Evolutionary conservation across 805 yeast species (phyloP).

Genomic region (Priceomyces carsonii): DNA sequence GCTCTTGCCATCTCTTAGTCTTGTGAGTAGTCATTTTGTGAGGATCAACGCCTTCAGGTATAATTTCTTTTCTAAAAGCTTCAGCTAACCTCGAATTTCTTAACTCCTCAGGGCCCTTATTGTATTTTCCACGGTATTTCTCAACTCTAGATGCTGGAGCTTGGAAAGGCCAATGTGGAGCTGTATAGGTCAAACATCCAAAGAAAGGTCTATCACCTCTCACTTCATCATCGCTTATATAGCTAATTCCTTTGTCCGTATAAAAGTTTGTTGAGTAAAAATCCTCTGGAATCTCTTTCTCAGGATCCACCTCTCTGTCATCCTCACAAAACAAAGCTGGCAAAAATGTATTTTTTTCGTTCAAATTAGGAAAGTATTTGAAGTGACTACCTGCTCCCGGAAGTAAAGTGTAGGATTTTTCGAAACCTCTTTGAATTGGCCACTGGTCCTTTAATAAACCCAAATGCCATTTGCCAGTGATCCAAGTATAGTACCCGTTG

Average conservation of each 20-base stretch:
- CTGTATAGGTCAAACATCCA: conserved; percentile 56
- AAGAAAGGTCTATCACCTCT: conserved; percentile 53
- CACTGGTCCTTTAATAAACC: conserved; percentile 49
- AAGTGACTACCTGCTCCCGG: conserved; percentile 62
- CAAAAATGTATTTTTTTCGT: conserved; percentile 33
- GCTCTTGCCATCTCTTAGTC: conserved; percentile 44
- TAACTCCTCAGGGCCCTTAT: conserved; percentile 49
- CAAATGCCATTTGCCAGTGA: conserved; percentile 64
- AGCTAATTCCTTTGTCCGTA: conserved; percentile 45
- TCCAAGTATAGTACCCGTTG: conserved; percentile 49
- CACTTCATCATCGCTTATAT: conserved; percentile 21
- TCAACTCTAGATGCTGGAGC: conserved; percentile 51
- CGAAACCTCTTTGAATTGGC: conserved; percentile 53
- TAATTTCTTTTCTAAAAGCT: conserved; percentile 47
- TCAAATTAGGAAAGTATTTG: conserved; percentile 41
- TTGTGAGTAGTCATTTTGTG: conserved; percentile 46
- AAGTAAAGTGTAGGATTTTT: conserved; percentile 47
- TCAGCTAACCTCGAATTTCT: conserved; percentile 37
- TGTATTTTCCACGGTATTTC: conserved; percentile 50
- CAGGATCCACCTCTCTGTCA: conserved; percentile 36
- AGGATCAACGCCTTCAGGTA: conserved; percentile 45
- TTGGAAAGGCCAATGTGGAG: conserved; percentile 70
- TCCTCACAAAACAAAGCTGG: conserved; percentile 42
- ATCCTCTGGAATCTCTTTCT: conserved; percentile 43
- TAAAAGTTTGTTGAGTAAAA: conserved; percentile 47